These are phyloP conservation scores for Pseudopithomyces maydicus DNA, from an alignment of 2,329 filamentous ascomycete genomes.

Conservation along the genomic window DNA sequence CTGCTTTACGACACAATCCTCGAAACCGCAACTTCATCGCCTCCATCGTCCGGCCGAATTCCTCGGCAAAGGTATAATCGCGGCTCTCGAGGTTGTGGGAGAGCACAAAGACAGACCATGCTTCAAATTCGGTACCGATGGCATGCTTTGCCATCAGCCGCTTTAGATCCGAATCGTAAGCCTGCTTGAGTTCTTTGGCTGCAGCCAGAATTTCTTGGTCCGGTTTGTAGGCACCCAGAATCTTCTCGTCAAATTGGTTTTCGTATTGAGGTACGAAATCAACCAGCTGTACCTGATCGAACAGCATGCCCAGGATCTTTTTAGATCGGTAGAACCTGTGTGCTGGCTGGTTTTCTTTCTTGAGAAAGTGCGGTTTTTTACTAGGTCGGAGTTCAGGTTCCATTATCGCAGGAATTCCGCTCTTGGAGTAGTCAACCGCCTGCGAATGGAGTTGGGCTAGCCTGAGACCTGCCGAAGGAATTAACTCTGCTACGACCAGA, in stretches of 20 bases:
- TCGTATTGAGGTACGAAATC: slow-evolving; percentile 76
- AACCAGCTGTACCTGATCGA: slow-evolving; percentile 72
- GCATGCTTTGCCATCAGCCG: slow-evolving; percentile 85
- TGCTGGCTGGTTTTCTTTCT: slow-evolving; percentile 60
- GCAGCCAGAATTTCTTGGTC: slow-evolving; percentile 60
- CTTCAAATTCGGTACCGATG: slow-evolving; percentile 86
- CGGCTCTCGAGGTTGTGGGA: slow-evolving; percentile 71
- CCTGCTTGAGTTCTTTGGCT: slow-evolving; percentile 70
- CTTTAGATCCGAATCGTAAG: slow-evolving; percentile 78
- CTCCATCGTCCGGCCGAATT: slow-evolving; percentile 71
- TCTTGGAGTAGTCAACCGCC: slow-evolving; percentile 94
- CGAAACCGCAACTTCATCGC: slow-evolving; percentile 72
- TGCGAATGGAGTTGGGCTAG: slow-evolving; percentile 83
- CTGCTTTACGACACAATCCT: slow-evolving; percentile 67
- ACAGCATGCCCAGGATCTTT: slow-evolving; percentile 79
- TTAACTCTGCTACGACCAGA: background rate
- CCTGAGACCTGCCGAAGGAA: slow-evolving; percentile 57
- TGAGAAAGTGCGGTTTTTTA: slow-evolving; percentile 86
- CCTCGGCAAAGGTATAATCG: slow-evolving; percentile 88
- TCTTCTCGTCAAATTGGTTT: slow-evolving; percentile 74
- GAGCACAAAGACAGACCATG: slow-evolving; percentile 86
- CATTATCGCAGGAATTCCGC: slow-evolving; percentile 77
- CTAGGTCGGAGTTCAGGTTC: slow-evolving; percentile 62
- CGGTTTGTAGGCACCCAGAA: slow-evolving; percentile 67
- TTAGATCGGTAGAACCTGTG: slow-evolving; percentile 66